These are phyloP conservation scores for Priceomyces haplophilus DNA, from an alignment of 805 yeast genomes.

Conservation along the genomic window DNA sequence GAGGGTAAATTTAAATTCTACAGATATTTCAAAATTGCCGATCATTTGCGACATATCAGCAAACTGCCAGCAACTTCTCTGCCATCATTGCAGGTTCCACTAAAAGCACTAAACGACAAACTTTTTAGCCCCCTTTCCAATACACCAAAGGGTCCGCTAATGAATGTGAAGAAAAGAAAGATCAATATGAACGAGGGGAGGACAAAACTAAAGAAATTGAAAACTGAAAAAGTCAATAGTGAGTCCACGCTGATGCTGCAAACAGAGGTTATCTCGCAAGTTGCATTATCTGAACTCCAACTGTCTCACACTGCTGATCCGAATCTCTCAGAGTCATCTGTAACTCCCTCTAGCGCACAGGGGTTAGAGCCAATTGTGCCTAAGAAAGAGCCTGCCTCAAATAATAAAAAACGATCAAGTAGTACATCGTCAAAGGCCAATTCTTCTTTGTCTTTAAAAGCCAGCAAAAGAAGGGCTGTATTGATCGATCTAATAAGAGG, in stretches of 20 bases:
- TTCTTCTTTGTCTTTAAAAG: conserved; percentile 23
- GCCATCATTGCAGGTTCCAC: background rate
- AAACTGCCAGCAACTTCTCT: conserved; percentile 7
- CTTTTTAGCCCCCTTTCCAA: conserved; percentile 22
- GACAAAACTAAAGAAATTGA: conserved; percentile 4
- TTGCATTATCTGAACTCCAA: background rate
- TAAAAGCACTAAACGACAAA: conserved; percentile 12
- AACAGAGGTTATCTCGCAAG: background rate
- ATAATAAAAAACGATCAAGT: background rate
- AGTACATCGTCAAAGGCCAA: conserved; percentile 2
- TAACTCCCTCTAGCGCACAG: conserved; percentile 5
- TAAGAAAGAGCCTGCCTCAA: background rate
- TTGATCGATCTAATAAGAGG: conserved; percentile 29
- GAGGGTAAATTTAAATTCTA: conserved; percentile 73
- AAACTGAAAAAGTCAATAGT: background rate
- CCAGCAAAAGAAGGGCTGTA: conserved; percentile 26
- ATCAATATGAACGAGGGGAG: conserved; percentile 2
- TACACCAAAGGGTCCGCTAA: conserved; percentile 20
- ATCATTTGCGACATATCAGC: background rate
- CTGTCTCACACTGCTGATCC: background rate
- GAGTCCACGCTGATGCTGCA: background rate
- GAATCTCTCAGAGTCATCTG: conserved; percentile 1
- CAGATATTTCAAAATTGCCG: conserved; percentile 41
- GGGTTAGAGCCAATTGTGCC: conserved; percentile 12
- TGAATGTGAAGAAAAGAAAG: conserved; percentile 14